phyloP scores from a whole-genome alignment of 1,284 basidiomycete genomes.

The Phaffia rhodozyma region DNA sequence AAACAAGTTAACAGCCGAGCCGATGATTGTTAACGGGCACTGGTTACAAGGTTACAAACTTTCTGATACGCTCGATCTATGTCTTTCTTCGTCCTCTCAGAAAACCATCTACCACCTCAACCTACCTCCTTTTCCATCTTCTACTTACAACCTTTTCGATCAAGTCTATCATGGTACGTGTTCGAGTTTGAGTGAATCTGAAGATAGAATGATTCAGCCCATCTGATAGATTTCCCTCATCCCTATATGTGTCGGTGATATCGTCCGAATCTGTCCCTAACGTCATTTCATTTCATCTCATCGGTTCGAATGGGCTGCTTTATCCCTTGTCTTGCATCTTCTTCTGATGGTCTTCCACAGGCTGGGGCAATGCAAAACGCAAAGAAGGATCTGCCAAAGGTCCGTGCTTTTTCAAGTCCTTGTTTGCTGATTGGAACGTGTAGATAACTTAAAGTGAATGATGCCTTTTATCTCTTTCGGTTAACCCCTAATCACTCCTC shows the following conservation, averaged over 20 bases:
- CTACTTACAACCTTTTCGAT: too few species aligned
- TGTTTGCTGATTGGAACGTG: not conserved
- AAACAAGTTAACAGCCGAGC: too few species aligned
- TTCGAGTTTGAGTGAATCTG: not conserved
- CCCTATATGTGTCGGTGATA: too few species aligned
- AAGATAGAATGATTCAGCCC: not conserved
- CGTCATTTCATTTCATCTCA: not conserved
- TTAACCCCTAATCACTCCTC: not conserved
- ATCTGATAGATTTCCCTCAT: not conserved
- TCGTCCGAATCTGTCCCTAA: too few species aligned
- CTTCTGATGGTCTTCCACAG: slow-evolving; percentile 29
- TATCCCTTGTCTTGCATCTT: not conserved
- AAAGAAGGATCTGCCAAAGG: slow-evolving; percentile 66
- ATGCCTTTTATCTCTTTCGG: too few species aligned
- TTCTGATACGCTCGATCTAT: too few species aligned
- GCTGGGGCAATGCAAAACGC: slow-evolving; percentile 86
- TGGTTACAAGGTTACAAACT: too few species aligned
- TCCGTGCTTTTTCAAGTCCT: slow-evolving; percentile 18
- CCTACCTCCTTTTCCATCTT: too few species aligned
- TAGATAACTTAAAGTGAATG: not conserved
- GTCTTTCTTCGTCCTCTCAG: too few species aligned
- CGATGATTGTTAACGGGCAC: too few species aligned
- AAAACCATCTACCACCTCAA: too few species aligned
- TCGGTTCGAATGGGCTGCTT: not conserved
- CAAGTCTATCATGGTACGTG: too few species aligned